Evolutionary conservation across 768 basidiomycete species (phyloP), one percentile per base, ranked within the genome.

Genomic region (Boletus eberwhitei): DNA sequence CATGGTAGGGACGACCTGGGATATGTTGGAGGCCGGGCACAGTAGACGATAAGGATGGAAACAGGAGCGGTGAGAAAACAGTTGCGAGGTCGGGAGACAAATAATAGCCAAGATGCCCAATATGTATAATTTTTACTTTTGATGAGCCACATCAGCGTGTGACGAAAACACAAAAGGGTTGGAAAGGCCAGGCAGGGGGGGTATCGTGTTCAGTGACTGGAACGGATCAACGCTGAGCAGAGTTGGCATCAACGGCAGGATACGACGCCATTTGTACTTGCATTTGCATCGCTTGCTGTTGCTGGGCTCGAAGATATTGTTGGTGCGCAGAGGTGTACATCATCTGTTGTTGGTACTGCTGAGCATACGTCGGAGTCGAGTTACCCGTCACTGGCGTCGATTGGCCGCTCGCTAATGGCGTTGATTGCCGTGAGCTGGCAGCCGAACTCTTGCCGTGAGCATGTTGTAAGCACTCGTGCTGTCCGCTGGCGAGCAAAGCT

Each of bases 401-500:
- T 39, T 69, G 71, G 21, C 71, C 69, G 48, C 69, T 71, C 13
- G 66, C 54, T 4, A 66, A 21, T n/a, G 69, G 69, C 0, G 69
- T 71, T 19, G 69, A 71, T 46, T 71, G 70, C 29, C 70, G 65
- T 29, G 70, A 72, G 50, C 65, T 71, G 1, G 71, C 47, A 42
- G 69, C 66, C 38, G 67, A 69, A 3, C 29, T 61, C 54, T 64
- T 71, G 40, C 68, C 68, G 38, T 72, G 69, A 0, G 63, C 29
- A 32, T 76, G 67, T 52, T 71, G 73, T 22, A 83, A 55, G 57
- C 80, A 82, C 53, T 81, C 80, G 63, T 84, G 88, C 60, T 84
- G 76, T 4, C 90, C 89, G 49, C 81, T 82, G 4, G 91, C 90
- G 41, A 98, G 79, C 63, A 97, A 74, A 41, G 86, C 83, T 0